phyloP scores from a whole-genome alignment of 345 rosid species.

The Aegle marmelos region DNA sequence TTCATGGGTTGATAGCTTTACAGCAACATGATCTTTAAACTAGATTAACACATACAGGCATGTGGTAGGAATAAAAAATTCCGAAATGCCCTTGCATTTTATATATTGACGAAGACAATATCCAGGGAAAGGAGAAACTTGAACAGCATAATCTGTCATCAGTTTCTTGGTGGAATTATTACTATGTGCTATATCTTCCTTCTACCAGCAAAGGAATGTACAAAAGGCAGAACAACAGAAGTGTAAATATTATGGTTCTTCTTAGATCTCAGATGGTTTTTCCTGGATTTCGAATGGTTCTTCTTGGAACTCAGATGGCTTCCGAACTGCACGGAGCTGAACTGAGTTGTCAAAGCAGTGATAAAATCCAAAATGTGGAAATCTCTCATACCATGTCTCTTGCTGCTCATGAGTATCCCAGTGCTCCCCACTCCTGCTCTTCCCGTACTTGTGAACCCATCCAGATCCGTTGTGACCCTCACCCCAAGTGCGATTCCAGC shows the following conservation, averaged over 20 bases:
- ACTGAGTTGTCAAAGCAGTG: constrained; percentile 89
- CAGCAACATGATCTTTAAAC: no score
- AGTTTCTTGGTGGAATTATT: background rate
- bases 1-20: no score
- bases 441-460: constrained; percentile 95
- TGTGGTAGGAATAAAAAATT: background rate
- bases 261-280: background rate
- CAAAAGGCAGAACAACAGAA: background rate
- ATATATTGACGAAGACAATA: background rate
- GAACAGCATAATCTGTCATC: background rate
- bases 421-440: constrained; percentile 93
- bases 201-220: background rate
- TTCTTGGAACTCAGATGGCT: constrained; percentile 47
- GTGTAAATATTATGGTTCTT: constrained; percentile 6
- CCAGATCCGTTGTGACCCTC: constrained; percentile 88
- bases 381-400: constrained; percentile 94
- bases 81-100: background rate
- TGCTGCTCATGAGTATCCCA: constrained; percentile 79
- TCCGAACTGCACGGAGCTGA: constrained; percentile 73
- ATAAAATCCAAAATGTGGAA: constrained; percentile 87
- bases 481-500: constrained; percentile 96
- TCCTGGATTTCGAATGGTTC: background rate
- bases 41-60: no score
- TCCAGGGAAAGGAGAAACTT: background rate
- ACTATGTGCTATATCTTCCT: background rate